These are phyloP conservation scores for Cystobasidiopsis lactophilus DNA, from an alignment of 768 basidiomycete species.

Conservation along the genomic window DNA sequence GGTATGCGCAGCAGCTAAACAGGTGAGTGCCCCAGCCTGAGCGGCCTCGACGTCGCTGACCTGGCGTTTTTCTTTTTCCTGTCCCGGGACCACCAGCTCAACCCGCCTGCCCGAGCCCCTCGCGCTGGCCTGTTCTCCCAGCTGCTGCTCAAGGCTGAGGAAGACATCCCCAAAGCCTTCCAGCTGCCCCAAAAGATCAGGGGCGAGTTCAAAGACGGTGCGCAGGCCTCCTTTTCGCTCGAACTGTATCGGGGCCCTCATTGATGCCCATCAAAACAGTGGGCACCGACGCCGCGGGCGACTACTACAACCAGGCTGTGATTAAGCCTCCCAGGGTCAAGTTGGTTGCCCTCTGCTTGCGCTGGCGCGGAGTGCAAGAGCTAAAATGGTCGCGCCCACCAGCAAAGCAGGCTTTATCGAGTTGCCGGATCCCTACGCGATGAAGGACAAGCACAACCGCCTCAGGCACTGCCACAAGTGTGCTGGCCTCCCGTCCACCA, in stretches of 20 bases:
- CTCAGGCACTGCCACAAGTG: conserved; percentile 82
- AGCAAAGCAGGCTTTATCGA: conserved; percentile 27
- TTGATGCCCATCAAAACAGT: background rate
- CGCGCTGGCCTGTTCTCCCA: conserved; percentile 11
- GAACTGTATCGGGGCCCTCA: background rate
- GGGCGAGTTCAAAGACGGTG: conserved; percentile 17
- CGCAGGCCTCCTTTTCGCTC: background rate
- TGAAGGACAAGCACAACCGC: conserved; percentile 61
- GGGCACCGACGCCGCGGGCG: background rate
- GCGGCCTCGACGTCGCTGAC: background rate
- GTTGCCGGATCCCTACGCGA: conserved; percentile 66
- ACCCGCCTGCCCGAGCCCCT: conserved; percentile 7
- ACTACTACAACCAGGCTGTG: background rate
- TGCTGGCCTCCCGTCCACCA: conserved; percentile 46
- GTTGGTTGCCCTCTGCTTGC: background rate
- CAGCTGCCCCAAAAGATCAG: conserved; percentile 13
- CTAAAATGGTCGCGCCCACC: background rate
- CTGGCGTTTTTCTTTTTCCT: background rate
- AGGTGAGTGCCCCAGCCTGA: conserved; percentile 11
- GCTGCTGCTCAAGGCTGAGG: conserved; percentile 13
- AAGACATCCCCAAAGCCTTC: conserved; percentile 18
- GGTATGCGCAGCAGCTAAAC: conserved; percentile 36
- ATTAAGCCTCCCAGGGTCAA: background rate
- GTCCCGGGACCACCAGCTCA: conserved; percentile 2
- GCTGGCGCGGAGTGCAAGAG: background rate